phyloP scores from a whole-genome alignment of 2,329 filamentous ascomycete genomes.

The Pseudogymnoascus sp. region DNA sequence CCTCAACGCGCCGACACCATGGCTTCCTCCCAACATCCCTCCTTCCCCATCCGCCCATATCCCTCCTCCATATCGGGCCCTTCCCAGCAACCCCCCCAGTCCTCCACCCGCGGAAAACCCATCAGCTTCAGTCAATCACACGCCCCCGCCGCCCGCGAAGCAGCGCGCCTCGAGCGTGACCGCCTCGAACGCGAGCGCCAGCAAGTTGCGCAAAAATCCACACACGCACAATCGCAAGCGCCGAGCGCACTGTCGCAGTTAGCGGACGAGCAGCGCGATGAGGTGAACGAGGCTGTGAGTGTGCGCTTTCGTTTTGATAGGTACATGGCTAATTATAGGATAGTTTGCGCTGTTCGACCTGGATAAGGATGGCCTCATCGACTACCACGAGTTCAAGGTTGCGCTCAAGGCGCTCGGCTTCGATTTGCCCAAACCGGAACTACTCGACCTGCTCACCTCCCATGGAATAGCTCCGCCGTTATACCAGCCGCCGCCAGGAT shows the following conservation, averaged over 20 bases:
- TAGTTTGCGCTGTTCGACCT: conserved; percentile 94
- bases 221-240: conserved; percentile 27
- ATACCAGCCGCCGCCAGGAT: conserved; percentile 38
- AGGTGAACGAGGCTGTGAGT: conserved; percentile 87
- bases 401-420: conserved; percentile 93
- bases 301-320: background rate
- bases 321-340: background rate
- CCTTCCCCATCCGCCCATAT: conserved; percentile 38
- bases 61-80: conserved; percentile 31
- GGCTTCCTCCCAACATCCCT: conserved; percentile 43
- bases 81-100: conserved; percentile 37
- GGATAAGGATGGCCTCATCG: conserved; percentile 86
- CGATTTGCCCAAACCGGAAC: conserved; percentile 77
- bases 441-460: conserved; percentile 70
- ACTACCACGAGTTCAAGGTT: conserved; percentile 98
- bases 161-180: conserved; percentile 33
- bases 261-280: conserved; percentile 82
- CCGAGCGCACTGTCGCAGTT: conserved; percentile 36
- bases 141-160: conserved; percentile 23
- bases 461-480: conserved; percentile 65
- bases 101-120: conserved; percentile 38
- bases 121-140: conserved; percentile 21
- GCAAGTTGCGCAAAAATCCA: conserved; percentile 9
- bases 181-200: conserved; percentile 27
- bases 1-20: conserved; percentile 16